Percentiles rank a stretch among this genome's conserved stretches.
These are phyloP conservation scores for Lyophyllum atratum DNA, from an alignment of 768 basidiomycete genomes.

Conservation along the genomic window DNA sequence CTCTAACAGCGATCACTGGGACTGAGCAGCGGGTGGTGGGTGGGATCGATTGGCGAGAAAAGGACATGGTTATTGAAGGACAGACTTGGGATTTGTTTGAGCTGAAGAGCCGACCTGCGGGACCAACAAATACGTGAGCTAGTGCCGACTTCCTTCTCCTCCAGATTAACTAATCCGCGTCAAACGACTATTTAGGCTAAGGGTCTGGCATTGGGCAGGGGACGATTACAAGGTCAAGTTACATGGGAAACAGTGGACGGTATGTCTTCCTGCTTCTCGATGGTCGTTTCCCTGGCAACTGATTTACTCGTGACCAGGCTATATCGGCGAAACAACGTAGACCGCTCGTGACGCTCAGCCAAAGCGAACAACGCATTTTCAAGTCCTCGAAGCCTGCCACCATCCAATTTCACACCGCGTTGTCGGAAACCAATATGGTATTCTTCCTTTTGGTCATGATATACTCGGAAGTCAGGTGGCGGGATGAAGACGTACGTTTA, in stretches of 20 bases:
- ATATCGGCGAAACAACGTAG: neutral
- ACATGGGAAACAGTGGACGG: conserved; percentile 12
- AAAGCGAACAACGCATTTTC: conserved; percentile 8
- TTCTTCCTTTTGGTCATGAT: conserved; percentile 14
- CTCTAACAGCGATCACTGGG: neutral
- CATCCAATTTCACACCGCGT: conserved; percentile 2
- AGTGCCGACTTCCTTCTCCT: neutral
- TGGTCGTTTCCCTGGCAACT: neutral
- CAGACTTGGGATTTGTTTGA: conserved; percentile 6
- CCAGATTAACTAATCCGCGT: neutral
- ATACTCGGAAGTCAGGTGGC: conserved; percentile 12
- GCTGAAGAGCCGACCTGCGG: conserved; percentile 6
- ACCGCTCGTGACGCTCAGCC: conserved; percentile 9
- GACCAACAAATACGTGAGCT: neutral
- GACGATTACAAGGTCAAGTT: conserved; percentile 3
- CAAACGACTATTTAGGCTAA: neutral
- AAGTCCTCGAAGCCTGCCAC: conserved; percentile 7
- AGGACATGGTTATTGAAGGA: conserved; percentile 4
- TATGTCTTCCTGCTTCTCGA: neutral
- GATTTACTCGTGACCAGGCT: neutral
- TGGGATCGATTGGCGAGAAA: conserved; percentile 13
- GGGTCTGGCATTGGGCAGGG: conserved; percentile 13
- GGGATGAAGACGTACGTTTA: conserved; percentile 9
- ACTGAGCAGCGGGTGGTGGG: conserved; percentile 4
- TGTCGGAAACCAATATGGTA: conserved; percentile 2